A percentile compares a stretch with the other conserved stretches of the same genome.
Evolutionary conservation across 768 basidiomycete genomes (phyloP).

Genomic region (Boletus fagicola): DNA sequence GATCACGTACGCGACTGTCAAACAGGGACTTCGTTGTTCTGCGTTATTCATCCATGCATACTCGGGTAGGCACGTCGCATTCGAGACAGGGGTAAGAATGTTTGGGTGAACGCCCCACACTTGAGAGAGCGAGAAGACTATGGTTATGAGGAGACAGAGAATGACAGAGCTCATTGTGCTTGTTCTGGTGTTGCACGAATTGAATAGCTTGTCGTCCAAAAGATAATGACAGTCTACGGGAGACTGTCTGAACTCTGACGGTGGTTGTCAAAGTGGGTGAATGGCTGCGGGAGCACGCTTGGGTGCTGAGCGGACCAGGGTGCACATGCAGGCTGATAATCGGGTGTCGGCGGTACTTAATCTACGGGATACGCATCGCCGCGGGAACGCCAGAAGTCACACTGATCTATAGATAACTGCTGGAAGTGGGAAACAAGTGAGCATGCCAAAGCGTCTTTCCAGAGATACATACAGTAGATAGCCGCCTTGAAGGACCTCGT

Average conservation of each 20-base stretch:
- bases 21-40: slow-evolving; percentile 19
- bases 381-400: background rate
- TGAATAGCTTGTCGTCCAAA: background rate
- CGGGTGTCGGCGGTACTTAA: background rate
- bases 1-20: slow-evolving; percentile 33
- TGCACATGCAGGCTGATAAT: background rate
- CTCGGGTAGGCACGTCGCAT: slow-evolving; percentile 15
- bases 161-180: slow-evolving; percentile 3
- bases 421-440: background rate
- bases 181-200: background rate
- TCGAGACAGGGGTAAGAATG: slow-evolving; percentile 8
- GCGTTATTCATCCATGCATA: slow-evolving; percentile 30
- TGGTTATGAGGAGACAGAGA: background rate
- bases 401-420: background rate
- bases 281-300: background rate
- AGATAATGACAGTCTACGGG: background rate
- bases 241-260: background rate
- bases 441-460: background rate
- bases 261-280: background rate
- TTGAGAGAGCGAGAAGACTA: background rate
- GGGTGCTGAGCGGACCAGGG: background rate
- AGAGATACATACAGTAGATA: background rate
- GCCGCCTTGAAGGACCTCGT: too few species aligned
- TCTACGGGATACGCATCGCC: background rate
- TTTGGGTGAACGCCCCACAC: slow-evolving; percentile 11